Conservation (phyloP, 192 early-diverging fungal species). For the Backusella tarrabulga region DNA sequence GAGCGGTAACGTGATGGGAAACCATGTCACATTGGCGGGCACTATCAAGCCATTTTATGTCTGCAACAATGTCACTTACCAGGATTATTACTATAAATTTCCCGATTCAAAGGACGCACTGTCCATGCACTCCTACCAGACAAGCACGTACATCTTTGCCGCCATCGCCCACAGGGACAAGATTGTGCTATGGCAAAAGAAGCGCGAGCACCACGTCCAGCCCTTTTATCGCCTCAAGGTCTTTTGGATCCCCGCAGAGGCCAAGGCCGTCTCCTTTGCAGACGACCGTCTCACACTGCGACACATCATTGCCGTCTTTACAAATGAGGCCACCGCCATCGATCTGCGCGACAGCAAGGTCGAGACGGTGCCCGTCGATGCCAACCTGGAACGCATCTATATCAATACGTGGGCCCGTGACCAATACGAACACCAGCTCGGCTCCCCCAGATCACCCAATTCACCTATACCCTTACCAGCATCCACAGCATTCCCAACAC, state of each 20-base stretch:
- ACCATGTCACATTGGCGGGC: neutral
- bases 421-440: slow-evolving; percentile 10
- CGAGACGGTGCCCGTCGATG: slow-evolving; percentile 24
- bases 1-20: neutral
- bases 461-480: neutral
- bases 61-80: neutral
- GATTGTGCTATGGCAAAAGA: slow-evolving; percentile 32
- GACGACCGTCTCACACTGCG: slow-evolving; percentile 27
- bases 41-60: neutral
- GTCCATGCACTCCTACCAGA: slow-evolving; percentile 26
- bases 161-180: slow-evolving; percentile 23
- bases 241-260: slow-evolving; percentile 33
- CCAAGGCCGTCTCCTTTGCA: slow-evolving; percentile 27
- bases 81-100: slow-evolving; percentile 32
- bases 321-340: slow-evolving; percentile 25
- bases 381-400: slow-evolving; percentile 14
- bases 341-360: slow-evolving; percentile 29
- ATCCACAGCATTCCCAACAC: neutral
- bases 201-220: neutral
- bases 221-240: slow-evolving; percentile 19
- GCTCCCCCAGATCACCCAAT: neutral
- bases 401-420: slow-evolving; percentile 2
- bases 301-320: slow-evolving; percentile 31
- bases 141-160: slow-evolving; percentile 23
- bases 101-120: slow-evolving; percentile 29